Evolutionary conservation across 208 protist genomes (phyloP).

Genomic region (Crithidia expoeki): DNA sequence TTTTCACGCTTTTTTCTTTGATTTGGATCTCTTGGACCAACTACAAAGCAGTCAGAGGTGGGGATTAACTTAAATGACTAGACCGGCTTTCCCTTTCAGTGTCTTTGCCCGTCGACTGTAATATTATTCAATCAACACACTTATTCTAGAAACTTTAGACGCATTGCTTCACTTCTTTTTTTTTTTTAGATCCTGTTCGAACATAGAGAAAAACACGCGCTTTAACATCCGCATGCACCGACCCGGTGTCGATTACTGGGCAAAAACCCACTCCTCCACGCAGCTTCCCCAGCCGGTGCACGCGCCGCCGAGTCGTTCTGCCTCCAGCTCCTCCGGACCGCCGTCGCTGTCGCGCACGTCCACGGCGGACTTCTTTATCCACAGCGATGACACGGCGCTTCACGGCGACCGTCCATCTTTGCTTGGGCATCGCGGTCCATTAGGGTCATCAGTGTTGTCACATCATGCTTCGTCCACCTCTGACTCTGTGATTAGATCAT

Average conservation of each 20-base stretch:
- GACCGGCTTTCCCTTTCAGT: too few species aligned
- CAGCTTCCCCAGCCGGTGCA: neutral
- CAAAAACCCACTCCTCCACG: neutral
- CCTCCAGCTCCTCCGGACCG: slow-evolving; percentile 1
- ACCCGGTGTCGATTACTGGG: slow-evolving; percentile 29
- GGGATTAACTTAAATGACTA: too few species aligned
- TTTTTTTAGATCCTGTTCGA: too few species aligned
- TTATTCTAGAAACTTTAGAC: too few species aligned
- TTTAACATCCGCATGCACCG: slow-evolving; percentile 19
- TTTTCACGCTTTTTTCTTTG: too few species aligned
- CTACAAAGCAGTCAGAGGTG: too few species aligned
- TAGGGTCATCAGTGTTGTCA: neutral
- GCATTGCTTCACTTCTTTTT: too few species aligned
- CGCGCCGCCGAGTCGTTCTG: neutral
- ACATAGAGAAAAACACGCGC: too few species aligned
- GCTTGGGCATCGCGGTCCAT: neutral
- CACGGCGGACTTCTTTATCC: neutral
- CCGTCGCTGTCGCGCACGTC: slow-evolving; percentile 14
- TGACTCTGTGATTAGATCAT: neutral
- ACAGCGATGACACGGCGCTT: neutral
- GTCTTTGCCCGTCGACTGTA: too few species aligned
- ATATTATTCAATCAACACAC: too few species aligned
- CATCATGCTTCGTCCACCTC: neutral
- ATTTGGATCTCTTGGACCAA: too few species aligned
- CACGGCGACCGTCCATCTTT: neutral